Percentiles rank a stretch among this genome's conserved stretches.
Conservation (phyloP, 1,284 basidiomycete species). For the Cystobasidium sp. region DNA sequence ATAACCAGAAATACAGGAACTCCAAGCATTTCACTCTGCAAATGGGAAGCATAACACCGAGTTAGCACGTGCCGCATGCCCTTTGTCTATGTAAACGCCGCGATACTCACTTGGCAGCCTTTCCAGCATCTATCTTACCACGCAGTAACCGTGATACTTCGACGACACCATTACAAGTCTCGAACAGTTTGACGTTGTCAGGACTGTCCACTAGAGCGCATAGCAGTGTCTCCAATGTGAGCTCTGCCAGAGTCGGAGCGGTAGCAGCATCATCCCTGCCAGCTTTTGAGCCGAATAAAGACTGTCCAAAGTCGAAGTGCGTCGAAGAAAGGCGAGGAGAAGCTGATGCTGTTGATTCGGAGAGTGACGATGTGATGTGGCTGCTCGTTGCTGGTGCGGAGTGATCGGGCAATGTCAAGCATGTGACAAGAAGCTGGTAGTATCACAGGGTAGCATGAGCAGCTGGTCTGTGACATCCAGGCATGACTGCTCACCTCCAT, state of each 20-base stretch:
- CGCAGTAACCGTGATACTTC: constrained; percentile 80
- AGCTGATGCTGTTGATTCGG: constrained; percentile 21
- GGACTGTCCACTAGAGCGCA: constrained; percentile 82
- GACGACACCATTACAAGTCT: constrained; percentile 73
- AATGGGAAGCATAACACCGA: not conserved
- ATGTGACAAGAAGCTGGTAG: constrained; percentile 35
- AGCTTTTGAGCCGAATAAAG: not conserved
- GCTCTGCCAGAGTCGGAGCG: constrained; percentile 61
- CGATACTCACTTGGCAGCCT: constrained; percentile 73
- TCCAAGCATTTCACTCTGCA: constrained; percentile 87
- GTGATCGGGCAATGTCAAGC: constrained; percentile 42
- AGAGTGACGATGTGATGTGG: not conserved
- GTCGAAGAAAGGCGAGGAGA: constrained; percentile 29
- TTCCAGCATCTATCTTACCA: constrained; percentile 70
- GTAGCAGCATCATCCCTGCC: not conserved
- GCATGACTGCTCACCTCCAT: constrained; percentile 43
- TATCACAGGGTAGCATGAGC: too few species aligned
- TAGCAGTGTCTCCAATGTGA: constrained; percentile 77
- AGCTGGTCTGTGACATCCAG: too few species aligned
- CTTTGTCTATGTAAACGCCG: not conserved
- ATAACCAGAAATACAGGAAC: constrained; percentile 86
- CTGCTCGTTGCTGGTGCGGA: not conserved
- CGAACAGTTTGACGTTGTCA: constrained; percentile 71
- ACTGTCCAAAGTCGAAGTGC: constrained; percentile 32
- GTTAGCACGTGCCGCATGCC: not conserved